phyloP scores from a whole-genome alignment of 129 eudicot species.

The Flaveria sonorensis region DNA sequence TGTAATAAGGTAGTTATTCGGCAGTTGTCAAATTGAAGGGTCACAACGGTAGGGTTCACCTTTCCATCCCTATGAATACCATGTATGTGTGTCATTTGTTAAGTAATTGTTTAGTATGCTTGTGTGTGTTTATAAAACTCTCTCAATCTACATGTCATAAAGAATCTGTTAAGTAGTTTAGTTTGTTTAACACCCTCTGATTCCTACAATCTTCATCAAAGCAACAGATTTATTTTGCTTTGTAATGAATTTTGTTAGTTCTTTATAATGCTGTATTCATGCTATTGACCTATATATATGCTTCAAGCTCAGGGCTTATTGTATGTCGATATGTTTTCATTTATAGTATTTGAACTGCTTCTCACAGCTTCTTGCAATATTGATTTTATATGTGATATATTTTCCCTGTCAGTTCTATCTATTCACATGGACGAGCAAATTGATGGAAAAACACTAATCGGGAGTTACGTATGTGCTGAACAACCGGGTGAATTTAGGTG shows the following conservation, averaged over 20 bases:
- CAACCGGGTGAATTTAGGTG: conserved; percentile 98
- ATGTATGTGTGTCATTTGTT: too few species aligned
- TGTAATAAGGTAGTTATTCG: too few species aligned
- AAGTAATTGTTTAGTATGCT: too few species aligned
- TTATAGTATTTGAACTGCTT: conserved; percentile 4
- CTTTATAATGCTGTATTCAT: conserved; percentile 4
- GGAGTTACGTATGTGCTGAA: conserved; percentile 91
- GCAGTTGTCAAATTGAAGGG: too few species aligned
- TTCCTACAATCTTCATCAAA: neutral
- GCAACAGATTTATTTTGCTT: conserved; percentile 2
- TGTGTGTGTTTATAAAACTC: too few species aligned
- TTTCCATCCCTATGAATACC: too few species aligned
- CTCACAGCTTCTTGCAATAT: conserved; percentile 3
- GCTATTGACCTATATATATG: conserved; percentile 9
- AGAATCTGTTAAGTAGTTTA: too few species aligned
- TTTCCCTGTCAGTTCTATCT: conserved; percentile 52
- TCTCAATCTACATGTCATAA: too few species aligned
- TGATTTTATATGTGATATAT: neutral
- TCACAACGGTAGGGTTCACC: too few species aligned
- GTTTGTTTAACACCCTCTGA: too few species aligned
- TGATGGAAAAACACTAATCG: conserved; percentile 87
- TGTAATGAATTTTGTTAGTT: neutral
- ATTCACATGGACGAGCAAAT: conserved; percentile 99
- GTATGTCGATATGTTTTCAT: neutral
- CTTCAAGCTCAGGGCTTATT: neutral